Evolutionary conservation across 257 asterid species (phyloP), one percentile per base, ranked within the genome.

Genomic region (Nicotiana benthamiana): DNA sequence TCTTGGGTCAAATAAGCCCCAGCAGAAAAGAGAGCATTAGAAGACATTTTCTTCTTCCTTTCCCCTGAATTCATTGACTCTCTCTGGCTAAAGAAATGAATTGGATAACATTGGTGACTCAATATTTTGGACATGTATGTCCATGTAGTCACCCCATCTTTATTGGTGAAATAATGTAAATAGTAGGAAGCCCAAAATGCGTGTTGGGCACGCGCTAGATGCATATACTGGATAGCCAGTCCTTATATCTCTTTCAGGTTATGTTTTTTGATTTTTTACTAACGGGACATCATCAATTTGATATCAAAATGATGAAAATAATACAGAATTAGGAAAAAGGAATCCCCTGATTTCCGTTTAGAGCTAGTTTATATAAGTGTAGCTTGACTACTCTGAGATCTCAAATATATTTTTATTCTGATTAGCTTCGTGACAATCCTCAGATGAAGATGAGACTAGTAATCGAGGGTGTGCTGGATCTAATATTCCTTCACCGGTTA

Each of bases 391-490:
- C 18, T 48, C 32, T 65, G 26, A 18, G 70, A 60, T 59, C n/a
- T 82, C 51, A 30, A 80, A 67, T 20, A n/a, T 70, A 30, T 22
- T 15, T 79, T 46, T 62, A 78, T 79, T 86, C 43, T 57, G 79
- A 72, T 46, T 13, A 72, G 56, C 61, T 75, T 67, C 64, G 63
- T 75, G 43, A 75, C 90, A 95, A 97, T 77, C 83, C 65, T 94
- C 97, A 6, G 98, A 96, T 85, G 99, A 91, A 78, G 98, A 87
- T 79, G 93, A 91, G 79, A 83, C 74, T 62, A 86, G 87, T 15
- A 88, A 88, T 83, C 86, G 72, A 59, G 91, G 28, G n/a, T n/a
- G n/a, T n/a, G n/a, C n/a, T n/a, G n/a, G n/a, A n/a, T n/a, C n/a
- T n/a, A n/a, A n/a, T n/a, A n/a, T n/a, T n/a, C 32, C 2, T 28